Percentiles rank a stretch among this genome's conserved stretches.
Conservation (phyloP, 2,329 filamentous ascomycete genomes). For the Fusarium drepaniforme region DNA sequence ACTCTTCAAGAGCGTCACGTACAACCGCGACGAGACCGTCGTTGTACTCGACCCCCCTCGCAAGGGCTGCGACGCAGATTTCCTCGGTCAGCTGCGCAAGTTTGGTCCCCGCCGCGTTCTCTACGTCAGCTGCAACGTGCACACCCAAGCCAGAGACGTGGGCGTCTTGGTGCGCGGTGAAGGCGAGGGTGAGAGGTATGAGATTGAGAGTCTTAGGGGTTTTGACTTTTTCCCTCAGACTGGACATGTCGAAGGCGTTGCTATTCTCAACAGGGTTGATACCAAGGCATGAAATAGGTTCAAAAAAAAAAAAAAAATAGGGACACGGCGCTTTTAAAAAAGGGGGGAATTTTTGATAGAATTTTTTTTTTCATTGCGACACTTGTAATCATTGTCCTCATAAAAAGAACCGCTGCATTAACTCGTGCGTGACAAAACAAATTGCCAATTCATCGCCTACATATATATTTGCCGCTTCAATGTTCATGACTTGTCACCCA, state of each 20-base stretch:
- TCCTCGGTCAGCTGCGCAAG: conserved; percentile 82
- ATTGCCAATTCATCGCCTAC: conserved; percentile 8
- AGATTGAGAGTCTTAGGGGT: conserved; percentile 89
- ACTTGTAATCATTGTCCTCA: conserved; percentile 33
- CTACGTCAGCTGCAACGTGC: conserved; percentile 98
- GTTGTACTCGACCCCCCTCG: conserved; percentile 98
- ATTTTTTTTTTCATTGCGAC: conserved; percentile 20
- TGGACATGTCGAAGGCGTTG: conserved; percentile 76
- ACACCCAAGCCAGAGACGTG: conserved; percentile 95
- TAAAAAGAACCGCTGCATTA: conserved; percentile 25
- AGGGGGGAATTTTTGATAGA: too few relatives aligned
- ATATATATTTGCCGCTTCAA: conserved; percentile 7
- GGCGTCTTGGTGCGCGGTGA: conserved; percentile 84
- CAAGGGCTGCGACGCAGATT: conserved; percentile 91
- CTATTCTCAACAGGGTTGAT: conserved; percentile 70
- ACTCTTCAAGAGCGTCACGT: conserved; percentile 82
- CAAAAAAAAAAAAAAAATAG: neutral
- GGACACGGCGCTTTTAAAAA: conserved; percentile 20
- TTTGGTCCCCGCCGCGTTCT: conserved; percentile 85
- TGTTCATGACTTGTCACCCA: conserved; percentile 55
- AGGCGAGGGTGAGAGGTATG: conserved; percentile 69
- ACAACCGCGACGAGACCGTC: conserved; percentile 83
- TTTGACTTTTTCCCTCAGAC: conserved; percentile 99
- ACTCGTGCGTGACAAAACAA: conserved; percentile 8
- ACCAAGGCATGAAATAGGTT: conserved; percentile 24